These are phyloP conservation scores for Agaricus blazei DNA, from an alignment of 768 basidiomycete genomes.

Conservation along the genomic window DNA sequence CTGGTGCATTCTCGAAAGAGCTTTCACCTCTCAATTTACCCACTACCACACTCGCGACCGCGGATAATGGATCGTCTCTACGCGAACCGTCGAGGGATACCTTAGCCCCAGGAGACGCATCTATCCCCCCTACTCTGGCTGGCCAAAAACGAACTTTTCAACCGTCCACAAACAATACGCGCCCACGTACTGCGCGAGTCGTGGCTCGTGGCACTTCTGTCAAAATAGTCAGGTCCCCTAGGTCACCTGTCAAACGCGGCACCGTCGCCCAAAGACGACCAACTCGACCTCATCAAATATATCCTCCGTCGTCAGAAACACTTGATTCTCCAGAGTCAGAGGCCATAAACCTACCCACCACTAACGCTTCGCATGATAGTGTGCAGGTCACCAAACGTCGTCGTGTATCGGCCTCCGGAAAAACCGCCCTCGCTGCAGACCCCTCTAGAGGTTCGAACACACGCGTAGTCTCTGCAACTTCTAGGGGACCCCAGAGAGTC, in stretches of 20 bases:
- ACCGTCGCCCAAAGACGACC: background rate
- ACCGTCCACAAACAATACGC: background rate
- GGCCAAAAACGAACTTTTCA: conserved; percentile 3
- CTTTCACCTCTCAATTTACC: conserved; percentile 19
- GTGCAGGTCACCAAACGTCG: conserved; percentile 2
- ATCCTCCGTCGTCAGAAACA: background rate
- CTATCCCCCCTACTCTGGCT: background rate
- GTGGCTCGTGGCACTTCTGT: background rate
- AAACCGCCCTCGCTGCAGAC: background rate
- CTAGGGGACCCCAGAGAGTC: background rate
- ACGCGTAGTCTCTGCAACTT: background rate
- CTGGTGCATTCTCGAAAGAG: background rate
- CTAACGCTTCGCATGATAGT: background rate
- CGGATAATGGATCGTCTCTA: conserved; percentile 31
- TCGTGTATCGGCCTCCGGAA: background rate
- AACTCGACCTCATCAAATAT: background rate
- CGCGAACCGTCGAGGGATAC: conserved; percentile 41
- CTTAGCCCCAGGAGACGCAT: conserved; percentile 13
- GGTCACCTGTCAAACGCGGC: background rate
- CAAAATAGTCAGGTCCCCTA: background rate
- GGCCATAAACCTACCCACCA: background rate
- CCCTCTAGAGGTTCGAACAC: background rate
- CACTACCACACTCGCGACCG: conserved; percentile 34
- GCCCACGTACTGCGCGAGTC: background rate
- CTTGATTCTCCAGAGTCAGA: background rate